A percentile compares a stretch with the other conserved stretches of the same genome.
Conservation (phyloP, 2,329 filamentous ascomycete species). For the Penicillium carneum region DNA sequence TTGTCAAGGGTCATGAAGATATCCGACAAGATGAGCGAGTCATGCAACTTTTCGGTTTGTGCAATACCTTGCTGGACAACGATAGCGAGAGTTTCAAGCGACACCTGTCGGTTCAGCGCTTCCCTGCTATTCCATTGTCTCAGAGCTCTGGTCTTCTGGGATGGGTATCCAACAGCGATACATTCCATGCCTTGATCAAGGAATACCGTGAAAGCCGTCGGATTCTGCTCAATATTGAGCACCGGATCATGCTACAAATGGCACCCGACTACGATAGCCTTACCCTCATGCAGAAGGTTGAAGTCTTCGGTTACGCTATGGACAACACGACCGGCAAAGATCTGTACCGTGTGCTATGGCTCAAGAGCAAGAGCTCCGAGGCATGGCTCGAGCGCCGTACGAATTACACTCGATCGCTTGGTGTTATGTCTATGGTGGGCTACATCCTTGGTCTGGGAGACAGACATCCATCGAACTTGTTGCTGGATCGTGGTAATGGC, state of each 20-base stretch:
- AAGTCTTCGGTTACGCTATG: slow-evolving; percentile 97
- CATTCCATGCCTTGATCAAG: slow-evolving; percentile 91
- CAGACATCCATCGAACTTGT: slow-evolving; percentile 94
- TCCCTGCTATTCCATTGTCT: slow-evolving; percentile 94
- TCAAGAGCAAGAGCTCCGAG: slow-evolving; percentile 98
- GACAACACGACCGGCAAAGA: slow-evolving; percentile 99
- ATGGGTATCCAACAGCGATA: slow-evolving; percentile 98
- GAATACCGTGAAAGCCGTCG: slow-evolving; percentile 97
- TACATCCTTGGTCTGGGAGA: slow-evolving; percentile 97
- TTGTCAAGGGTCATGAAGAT: slow-evolving; percentile 98
- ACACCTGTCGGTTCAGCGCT: slow-evolving; percentile 93
- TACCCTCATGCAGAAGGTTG: slow-evolving; percentile 99
- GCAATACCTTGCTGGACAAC: slow-evolving; percentile 91
- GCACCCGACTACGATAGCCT: slow-evolving; percentile 98
- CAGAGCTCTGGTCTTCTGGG: slow-evolving; percentile 94
- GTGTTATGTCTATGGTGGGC: slow-evolving; percentile 99
- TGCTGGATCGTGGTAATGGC: slow-evolving; percentile 93
- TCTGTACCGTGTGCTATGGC: slow-evolving; percentile 94
- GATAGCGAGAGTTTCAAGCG: slow-evolving; percentile 97
- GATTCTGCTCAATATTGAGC: slow-evolving; percentile 98
- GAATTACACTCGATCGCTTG: slow-evolving; percentile 96
- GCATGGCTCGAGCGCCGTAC: slow-evolving; percentile 96
- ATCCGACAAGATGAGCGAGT: slow-evolving; percentile 98
- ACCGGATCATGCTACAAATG: slow-evolving; percentile 99
- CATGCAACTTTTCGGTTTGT: slow-evolving; percentile 98